Percentiles rank a stretch among this genome's conserved stretches.
These are phyloP conservation scores for Trichoderma sp. DNA, from an alignment of 2,329 filamentous ascomycete species.

Conservation along the genomic window DNA sequence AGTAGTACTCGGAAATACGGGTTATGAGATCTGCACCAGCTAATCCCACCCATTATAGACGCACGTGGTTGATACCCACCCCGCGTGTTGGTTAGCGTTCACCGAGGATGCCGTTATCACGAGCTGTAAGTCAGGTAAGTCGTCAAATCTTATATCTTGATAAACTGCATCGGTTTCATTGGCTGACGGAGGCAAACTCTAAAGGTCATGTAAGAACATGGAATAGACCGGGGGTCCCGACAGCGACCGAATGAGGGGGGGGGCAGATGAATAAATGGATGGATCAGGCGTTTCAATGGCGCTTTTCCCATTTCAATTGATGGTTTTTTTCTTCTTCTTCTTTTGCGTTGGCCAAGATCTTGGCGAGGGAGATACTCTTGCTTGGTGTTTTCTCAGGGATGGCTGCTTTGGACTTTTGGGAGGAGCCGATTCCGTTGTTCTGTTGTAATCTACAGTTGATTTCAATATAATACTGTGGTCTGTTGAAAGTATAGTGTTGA, in stretches of 20 bases:
- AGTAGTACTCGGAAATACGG: slow-evolving; percentile 37
- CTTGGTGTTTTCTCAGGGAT: not conserved
- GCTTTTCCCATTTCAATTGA: not conserved
- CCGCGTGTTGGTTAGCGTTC: slow-evolving; percentile 87
- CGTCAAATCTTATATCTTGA: not conserved
- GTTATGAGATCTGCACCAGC: not conserved
- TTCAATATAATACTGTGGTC: not conserved
- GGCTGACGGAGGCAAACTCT: slow-evolving; percentile 23
- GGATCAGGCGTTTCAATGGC: not conserved
- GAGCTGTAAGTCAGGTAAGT: slow-evolving; percentile 81
- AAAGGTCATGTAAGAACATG: slow-evolving; percentile 73
- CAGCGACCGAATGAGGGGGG: not conserved
- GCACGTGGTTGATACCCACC: slow-evolving; percentile 81
- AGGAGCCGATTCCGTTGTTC: not conserved
- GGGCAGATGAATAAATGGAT: not conserved
- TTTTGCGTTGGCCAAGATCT: not conserved
- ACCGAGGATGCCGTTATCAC: slow-evolving; percentile 91
- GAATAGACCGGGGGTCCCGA: slow-evolving; percentile 53
- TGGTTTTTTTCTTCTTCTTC: not conserved
- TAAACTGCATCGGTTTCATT: not conserved
- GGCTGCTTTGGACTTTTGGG: not conserved
- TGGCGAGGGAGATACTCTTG: not conserved
- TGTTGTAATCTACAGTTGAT: not conserved
- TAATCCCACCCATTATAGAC: slow-evolving; percentile 46
- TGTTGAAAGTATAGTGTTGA: not conserved